A percentile compares a stretch with the other conserved stretches of the same genome.
Evolutionary conservation across 176 grass and related monocot genomes (phyloP).

Genomic region (Cenchrus purpureus): DNA sequence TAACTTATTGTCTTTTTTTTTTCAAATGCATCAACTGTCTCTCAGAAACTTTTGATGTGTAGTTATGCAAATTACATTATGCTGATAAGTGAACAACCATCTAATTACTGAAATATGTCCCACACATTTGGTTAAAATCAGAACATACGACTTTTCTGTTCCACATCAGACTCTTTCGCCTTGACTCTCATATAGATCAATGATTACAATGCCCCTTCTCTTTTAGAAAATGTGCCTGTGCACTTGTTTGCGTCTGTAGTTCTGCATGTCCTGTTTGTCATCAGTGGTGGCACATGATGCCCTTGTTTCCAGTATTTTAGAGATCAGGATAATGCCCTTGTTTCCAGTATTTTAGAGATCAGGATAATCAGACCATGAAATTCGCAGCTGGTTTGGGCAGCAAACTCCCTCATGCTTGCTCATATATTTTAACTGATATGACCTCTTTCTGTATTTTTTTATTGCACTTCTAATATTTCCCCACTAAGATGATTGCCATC

Average conservation of each 20-base stretch:
- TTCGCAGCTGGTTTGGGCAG: not conserved
- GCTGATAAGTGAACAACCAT: slow-evolving; percentile 11
- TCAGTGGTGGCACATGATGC: not conserved
- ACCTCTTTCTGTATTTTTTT: not conserved
- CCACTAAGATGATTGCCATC: not conserved
- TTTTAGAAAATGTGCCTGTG: not conserved
- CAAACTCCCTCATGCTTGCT: not conserved
- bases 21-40: not conserved
- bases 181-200: not conserved
- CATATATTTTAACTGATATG: not conserved
- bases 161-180: not conserved
- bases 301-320: not conserved
- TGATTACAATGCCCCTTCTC: too few species aligned
- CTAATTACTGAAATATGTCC: not conserved
- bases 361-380: not conserved
- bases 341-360: not conserved
- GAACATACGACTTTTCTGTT: not conserved
- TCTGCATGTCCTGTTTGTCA: slow-evolving; percentile 3
- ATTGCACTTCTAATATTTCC: not conserved
- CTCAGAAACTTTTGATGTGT: not conserved
- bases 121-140: not conserved
- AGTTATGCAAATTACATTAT: not conserved
- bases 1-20: not conserved
- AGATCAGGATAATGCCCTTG: not conserved
- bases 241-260: not conserved